phyloP scores from a whole-genome alignment of 2,329 filamentous ascomycete genomes.

The Pestalotiopsis sp. region DNA sequence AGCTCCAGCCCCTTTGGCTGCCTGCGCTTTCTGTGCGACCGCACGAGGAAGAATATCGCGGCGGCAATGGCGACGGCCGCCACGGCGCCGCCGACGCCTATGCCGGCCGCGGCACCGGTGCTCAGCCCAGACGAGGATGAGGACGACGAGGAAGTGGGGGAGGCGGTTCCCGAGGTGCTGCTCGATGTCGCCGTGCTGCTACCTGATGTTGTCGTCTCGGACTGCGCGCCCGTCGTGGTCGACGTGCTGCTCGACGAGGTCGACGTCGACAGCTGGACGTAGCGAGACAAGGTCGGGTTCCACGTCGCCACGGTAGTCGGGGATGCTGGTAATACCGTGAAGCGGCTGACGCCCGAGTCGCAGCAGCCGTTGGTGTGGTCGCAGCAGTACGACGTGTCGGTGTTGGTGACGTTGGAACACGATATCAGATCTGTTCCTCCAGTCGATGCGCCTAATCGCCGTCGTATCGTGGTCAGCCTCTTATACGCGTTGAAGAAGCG shows the following conservation, averaged over 20 bases:
- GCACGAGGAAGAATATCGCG: background rate
- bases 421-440: conserved; percentile 29
- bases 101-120: background rate
- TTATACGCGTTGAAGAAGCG: too few relatives aligned
- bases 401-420: conserved; percentile 26
- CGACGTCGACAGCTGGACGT: conserved; percentile 20
- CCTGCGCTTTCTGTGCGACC: background rate
- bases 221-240: background rate
- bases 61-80: background rate
- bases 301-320: conserved; percentile 25
- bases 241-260: background rate
- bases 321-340: conserved; percentile 24
- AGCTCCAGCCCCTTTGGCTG: background rate
- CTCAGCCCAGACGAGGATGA: background rate
- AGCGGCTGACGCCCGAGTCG: conserved; percentile 27
- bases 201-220: background rate
- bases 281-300: conserved; percentile 18
- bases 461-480: background rate
- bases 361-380: conserved; percentile 25
- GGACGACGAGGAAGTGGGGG: too few relatives aligned
- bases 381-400: conserved; percentile 27
- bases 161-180: background rate
- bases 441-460: conserved; percentile 17
- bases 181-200: background rate
- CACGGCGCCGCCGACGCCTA: background rate